A percentile compares a stretch with the other conserved stretches of the same genome.
Evolutionary conservation across 768 basidiomycete genomes (phyloP).

Genomic region (Suillus occidentalis): DNA sequence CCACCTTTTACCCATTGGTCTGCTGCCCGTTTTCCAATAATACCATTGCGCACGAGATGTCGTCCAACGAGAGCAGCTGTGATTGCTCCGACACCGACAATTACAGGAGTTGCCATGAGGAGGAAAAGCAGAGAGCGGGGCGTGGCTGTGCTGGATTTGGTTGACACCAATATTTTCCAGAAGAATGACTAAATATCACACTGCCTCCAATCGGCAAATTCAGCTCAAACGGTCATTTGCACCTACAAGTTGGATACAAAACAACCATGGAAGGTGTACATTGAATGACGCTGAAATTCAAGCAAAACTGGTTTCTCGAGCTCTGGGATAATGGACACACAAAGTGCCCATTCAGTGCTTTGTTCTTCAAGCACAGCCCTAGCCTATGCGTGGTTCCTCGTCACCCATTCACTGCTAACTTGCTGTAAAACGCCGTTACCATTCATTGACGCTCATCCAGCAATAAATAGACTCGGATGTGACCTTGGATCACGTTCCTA

Average conservation of each 20-base stretch:
- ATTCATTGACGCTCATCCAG: conserved; percentile 3
- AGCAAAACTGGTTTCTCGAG: not conserved
- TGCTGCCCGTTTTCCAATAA: conserved; percentile 57
- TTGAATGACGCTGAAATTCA: not conserved
- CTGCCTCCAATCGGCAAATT: not conserved
- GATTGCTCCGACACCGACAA: conserved; percentile 76
- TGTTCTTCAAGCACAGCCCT: not conserved
- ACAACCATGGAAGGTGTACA: not conserved
- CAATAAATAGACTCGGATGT: conserved; percentile 11
- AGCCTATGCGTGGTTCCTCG: not conserved
- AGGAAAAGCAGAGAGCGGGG: conserved; percentile 4
- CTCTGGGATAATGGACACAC: not conserved
- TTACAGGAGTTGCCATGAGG: conserved; percentile 74
- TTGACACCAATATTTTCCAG: not conserved
- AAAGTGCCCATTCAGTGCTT: not conserved
- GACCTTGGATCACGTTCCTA: not conserved
- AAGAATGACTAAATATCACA: not conserved
- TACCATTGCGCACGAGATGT: conserved; percentile 62
- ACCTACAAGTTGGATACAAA: not conserved
- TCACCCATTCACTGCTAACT: not conserved
- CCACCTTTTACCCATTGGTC: conserved; percentile 93
- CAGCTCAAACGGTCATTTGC: not conserved
- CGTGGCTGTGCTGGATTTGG: conserved; percentile 3
- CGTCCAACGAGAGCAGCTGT: conserved; percentile 76
- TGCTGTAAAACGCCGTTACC: conserved; percentile 2